phyloP scores from a whole-genome alignment of 345 rosid species.

The Fremontodendron californicum region DNA sequence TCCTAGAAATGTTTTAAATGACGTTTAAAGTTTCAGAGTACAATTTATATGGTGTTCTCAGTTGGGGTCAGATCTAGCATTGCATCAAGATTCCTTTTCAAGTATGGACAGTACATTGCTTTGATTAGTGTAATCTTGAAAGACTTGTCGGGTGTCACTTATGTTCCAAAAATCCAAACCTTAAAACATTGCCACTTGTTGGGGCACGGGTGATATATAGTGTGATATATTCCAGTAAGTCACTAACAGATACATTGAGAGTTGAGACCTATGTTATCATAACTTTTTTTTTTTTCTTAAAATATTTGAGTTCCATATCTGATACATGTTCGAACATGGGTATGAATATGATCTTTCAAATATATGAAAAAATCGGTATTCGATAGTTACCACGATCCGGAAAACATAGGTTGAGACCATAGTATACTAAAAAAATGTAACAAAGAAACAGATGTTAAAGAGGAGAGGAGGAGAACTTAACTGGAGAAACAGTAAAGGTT shows the following conservation, averaged over 20 bases:
- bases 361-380: too few relatives aligned
- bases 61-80: background rate
- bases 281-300: too few relatives aligned
- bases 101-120: background rate
- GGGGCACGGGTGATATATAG: background rate
- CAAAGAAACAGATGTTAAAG: background rate
- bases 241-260: background rate
- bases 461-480: conserved; percentile 21
- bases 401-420: background rate
- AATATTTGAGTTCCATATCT: too few relatives aligned
- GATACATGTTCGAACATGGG: too few relatives aligned
- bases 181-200: background rate
- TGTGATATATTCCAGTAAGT: background rate
- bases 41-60: background rate
- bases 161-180: conserved; percentile 1
- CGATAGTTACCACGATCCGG: too few relatives aligned
- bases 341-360: too few relatives aligned
- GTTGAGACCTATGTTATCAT: background rate
- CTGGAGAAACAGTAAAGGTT: conserved; percentile 72
- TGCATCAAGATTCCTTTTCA: background rate
- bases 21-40: background rate
- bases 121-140: background rate
- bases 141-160: background rate
- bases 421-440: background rate
- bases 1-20: background rate